Percentiles rank a stretch among this genome's conserved stretches.
These are phyloP conservation scores for Trametes punicea DNA, from an alignment of 768 basidiomycete genomes.

Conservation along the genomic window DNA sequence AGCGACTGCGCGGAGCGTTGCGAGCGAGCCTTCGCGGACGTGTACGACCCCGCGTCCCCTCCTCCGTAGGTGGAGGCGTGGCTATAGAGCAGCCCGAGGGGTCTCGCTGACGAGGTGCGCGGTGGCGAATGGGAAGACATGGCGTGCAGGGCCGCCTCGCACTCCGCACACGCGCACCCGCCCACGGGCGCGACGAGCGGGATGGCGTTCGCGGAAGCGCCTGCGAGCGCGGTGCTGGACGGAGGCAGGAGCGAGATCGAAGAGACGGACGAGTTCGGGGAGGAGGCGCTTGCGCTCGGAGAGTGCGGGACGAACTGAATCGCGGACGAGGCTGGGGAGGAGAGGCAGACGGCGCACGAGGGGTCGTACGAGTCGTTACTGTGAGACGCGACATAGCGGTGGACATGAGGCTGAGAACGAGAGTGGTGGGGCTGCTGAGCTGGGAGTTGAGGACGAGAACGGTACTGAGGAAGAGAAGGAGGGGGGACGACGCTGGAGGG, in stretches of 20 bases:
- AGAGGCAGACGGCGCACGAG: not conserved
- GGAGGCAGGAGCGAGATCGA: slow-evolving; percentile 11
- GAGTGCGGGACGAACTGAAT: slow-evolving; percentile 14
- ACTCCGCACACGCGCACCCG: slow-evolving; percentile 1
- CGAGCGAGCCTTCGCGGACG: slow-evolving; percentile 5
- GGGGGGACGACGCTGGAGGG: slow-evolving; percentile 7
- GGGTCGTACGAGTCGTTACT: not conserved
- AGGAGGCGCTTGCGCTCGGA: not conserved
- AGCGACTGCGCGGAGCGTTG: slow-evolving; percentile 23
- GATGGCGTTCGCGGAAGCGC: not conserved
- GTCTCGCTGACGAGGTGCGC: too few species aligned
- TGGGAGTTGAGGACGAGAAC: not conserved
- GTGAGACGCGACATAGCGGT: not conserved
- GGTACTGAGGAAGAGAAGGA: not conserved
- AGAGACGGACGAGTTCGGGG: slow-evolving; percentile 14
- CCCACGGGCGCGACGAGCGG: not conserved
- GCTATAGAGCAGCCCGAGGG: too few species aligned
- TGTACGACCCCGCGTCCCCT: slow-evolving; percentile 14
- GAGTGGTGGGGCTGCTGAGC: not conserved
- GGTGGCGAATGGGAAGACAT: not conserved
- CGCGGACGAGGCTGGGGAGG: slow-evolving; percentile 9
- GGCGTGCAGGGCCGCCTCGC: not conserved
- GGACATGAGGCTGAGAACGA: not conserved
- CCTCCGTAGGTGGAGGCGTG: too few species aligned
- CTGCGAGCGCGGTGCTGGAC: not conserved